phyloP scores from a whole-genome alignment of 73 alveolate species.

The Breviolum minutum region DNA sequence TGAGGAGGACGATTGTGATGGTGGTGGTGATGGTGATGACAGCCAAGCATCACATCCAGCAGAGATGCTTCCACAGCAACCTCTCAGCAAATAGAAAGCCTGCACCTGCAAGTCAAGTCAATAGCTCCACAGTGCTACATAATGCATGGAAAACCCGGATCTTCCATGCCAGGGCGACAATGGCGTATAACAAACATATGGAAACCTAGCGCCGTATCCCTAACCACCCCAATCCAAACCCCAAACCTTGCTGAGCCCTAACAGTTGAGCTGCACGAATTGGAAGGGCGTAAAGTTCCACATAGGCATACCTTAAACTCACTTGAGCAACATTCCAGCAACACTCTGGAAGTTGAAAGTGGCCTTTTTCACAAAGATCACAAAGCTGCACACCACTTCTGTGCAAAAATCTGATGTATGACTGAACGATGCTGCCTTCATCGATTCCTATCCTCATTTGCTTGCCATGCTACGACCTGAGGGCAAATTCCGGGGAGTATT shows the following conservation, averaged over 20 bases:
- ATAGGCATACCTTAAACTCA: slow-evolving; percentile 36
- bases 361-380: neutral
- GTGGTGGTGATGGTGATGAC: no score
- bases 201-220: no score
- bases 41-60: slow-evolving; percentile 34
- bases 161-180: no score
- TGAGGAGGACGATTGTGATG: no score
- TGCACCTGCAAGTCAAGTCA: slow-evolving; percentile 32
- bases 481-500: slow-evolving; percentile 86
- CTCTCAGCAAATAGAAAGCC: slow-evolving; percentile 70
- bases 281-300: slow-evolving; percentile 67
- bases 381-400: neutral
- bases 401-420: no score
- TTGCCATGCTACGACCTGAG: slow-evolving; percentile 31
- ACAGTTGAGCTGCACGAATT: neutral
- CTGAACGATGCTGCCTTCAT: neutral
- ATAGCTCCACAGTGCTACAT: no score
- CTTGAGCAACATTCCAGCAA: neutral
- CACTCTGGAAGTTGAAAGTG: neutral
- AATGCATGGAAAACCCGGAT: no score
- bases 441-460: neutral
- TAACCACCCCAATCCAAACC: neutral
- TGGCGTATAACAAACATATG: no score
- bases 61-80: neutral
- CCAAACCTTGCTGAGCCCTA: slow-evolving; percentile 52